Evolutionary conservation across 2,329 filamentous ascomycete genomes (phyloP).

Genomic region (Pyrenophora tritici-repentis): DNA sequence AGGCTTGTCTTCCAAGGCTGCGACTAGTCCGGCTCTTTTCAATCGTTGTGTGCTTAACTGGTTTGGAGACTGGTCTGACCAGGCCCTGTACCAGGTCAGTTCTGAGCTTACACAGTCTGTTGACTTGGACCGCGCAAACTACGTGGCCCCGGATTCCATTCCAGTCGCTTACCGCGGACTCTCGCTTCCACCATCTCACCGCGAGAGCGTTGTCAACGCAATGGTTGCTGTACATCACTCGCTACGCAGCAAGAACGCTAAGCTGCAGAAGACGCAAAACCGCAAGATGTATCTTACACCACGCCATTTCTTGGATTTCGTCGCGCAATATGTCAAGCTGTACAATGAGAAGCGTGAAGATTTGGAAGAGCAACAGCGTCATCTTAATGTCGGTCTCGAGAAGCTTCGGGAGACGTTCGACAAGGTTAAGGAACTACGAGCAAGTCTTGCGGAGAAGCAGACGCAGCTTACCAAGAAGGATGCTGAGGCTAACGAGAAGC

Average conservation of each 20-base stretch:
- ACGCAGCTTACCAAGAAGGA: slow-evolving; percentile 91
- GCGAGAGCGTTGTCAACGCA: slow-evolving; percentile 90
- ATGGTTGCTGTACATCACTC: slow-evolving; percentile 99
- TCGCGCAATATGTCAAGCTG: slow-evolving; percentile 94
- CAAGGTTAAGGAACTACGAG: slow-evolving; percentile 90
- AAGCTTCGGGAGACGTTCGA: slow-evolving; percentile 96
- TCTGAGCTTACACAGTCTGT: slow-evolving; percentile 95
- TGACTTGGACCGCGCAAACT: slow-evolving; percentile 87
- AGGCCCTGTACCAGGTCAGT: slow-evolving; percentile 96
- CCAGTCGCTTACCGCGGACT: slow-evolving; percentile 91
- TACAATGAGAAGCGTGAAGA: slow-evolving; percentile 99
- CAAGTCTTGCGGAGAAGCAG: slow-evolving; percentile 93
- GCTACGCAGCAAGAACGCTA: slow-evolving; percentile 84
- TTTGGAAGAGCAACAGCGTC: slow-evolving; percentile 95
- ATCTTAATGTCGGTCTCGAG: slow-evolving; percentile 96
- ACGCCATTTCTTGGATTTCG: slow-evolving; percentile 96
- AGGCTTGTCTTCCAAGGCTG: slow-evolving; percentile 91
- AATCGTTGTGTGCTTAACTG: slow-evolving; percentile 99
- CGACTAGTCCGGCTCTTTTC: slow-evolving; percentile 96
- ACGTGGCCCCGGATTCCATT: slow-evolving; percentile 84
- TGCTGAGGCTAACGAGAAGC: slow-evolving; percentile 92
- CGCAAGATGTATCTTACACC: slow-evolving; percentile 92
- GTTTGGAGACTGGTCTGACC: slow-evolving; percentile 99
- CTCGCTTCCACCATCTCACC: slow-evolving; percentile 81
- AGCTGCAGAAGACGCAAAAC: slow-evolving; percentile 88